These are phyloP conservation scores for Recurvomyces mirabilis DNA, from an alignment of 495 filamentous ascomycete genomes.

Conservation along the genomic window DNA sequence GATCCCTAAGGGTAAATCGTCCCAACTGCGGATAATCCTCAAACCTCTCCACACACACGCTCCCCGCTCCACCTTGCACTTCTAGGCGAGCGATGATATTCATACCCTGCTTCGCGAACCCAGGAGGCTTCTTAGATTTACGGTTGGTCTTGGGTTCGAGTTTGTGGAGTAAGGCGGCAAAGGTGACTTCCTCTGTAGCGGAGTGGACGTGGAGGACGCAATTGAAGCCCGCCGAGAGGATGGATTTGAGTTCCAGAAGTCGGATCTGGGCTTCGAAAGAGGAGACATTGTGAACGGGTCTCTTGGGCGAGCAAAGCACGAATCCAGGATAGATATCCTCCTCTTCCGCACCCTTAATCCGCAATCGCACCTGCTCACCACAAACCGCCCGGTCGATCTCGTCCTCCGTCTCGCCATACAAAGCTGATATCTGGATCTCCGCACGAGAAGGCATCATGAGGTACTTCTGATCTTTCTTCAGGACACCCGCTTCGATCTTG, in stretches of 20 bases:
- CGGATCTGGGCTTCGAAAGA: conserved; percentile 94
- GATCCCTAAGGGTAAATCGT: conserved; percentile 88
- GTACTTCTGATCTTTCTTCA: conserved; percentile 74
- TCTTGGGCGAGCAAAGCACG: conserved; percentile 84
- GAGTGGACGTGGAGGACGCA: conserved; percentile 84
- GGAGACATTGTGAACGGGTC: conserved; percentile 78
- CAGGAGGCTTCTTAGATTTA: conserved; percentile 82
- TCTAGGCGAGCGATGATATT: conserved; percentile 88
- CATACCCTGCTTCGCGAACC: conserved; percentile 84
- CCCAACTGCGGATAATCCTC: conserved; percentile 91
- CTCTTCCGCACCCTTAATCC: conserved; percentile 88
- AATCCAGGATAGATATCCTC: conserved; percentile 97
- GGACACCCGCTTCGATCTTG: conserved; percentile 85
- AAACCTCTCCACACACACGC: conserved; percentile 84
- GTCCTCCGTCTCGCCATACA: conserved; percentile 95
- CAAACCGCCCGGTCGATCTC: conserved; percentile 69
- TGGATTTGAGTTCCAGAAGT: conserved; percentile 88
- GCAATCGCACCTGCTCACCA: conserved; percentile 89
- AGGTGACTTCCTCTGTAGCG: conserved; percentile 90
- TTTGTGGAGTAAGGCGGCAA: conserved; percentile 78
- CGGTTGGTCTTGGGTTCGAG: conserved; percentile 91
- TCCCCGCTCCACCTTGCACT: conserved; percentile 69
- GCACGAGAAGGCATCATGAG: conserved; percentile 93
- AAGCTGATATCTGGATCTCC: conserved; percentile 61
- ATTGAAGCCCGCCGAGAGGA: conserved; percentile 82